phyloP scores from a whole-genome alignment of 768 basidiomycete species.

The Asterophora lycoperdoides region DNA sequence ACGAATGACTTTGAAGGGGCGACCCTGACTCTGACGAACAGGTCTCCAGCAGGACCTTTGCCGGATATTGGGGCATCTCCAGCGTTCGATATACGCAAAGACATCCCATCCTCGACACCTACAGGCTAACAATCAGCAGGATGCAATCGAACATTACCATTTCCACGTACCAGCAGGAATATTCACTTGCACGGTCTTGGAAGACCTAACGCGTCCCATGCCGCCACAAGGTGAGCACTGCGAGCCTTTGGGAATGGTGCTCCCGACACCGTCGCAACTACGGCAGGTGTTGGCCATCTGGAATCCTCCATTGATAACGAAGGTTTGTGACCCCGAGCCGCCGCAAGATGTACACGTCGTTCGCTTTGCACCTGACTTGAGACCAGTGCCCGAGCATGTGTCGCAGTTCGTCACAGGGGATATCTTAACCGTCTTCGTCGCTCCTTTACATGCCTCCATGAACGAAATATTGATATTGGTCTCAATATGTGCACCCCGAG shows the following conservation, averaged over 20 bases:
- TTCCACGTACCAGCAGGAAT: slow-evolving; percentile 74
- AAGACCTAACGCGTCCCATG: slow-evolving; percentile 79
- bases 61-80: slow-evolving; percentile 84
- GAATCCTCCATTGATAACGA: slow-evolving; percentile 90
- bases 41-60: slow-evolving; percentile 76
- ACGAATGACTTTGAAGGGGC: slow-evolving; percentile 79
- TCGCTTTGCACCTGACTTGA: slow-evolving; percentile 83
- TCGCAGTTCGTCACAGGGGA: slow-evolving; percentile 80
- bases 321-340: slow-evolving; percentile 85
- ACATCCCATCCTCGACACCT: slow-evolving; percentile 97
- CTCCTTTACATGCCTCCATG: slow-evolving; percentile 93
- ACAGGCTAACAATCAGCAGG: slow-evolving; percentile 7
- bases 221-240: slow-evolving; percentile 82
- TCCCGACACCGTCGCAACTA: slow-evolving; percentile 77
- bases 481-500: slow-evolving; percentile 80
- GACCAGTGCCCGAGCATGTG: slow-evolving; percentile 80
- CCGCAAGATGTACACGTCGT: slow-evolving; percentile 75
- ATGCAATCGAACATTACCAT: slow-evolving; percentile 3
- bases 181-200: slow-evolving; percentile 73
- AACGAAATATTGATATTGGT: slow-evolving; percentile 72
- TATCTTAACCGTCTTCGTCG: slow-evolving; percentile 67
- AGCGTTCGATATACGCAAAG: slow-evolving; percentile 69
- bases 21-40: slow-evolving; percentile 84
- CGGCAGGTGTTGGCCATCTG: slow-evolving; percentile 93
- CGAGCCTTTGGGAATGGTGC: slow-evolving; percentile 69